Conservation (phyloP, 495 filamentous ascomycete genomes). For the Podospora anserina region DNA sequence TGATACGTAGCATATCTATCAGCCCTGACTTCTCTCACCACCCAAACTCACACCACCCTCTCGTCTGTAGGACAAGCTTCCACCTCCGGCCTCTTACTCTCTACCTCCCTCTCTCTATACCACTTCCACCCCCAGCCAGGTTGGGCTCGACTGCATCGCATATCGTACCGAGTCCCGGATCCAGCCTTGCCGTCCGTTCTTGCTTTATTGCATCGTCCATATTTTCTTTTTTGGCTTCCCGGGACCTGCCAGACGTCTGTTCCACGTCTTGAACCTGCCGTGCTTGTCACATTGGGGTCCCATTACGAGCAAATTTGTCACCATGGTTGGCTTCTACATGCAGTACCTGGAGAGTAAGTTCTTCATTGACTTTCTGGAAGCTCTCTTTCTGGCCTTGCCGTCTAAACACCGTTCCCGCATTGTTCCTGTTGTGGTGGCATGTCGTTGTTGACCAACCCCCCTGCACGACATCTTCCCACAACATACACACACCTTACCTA, state of each 20-base stretch:
- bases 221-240: conserved; percentile 26
- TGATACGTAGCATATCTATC: conserved; percentile 48
- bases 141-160: conserved; percentile 59
- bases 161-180: conserved; percentile 38
- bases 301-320: conserved; percentile 32
- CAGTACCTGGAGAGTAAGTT: conserved; percentile 62
- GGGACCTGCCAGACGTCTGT: conserved; percentile 14
- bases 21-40: conserved; percentile 39
- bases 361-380: conserved; percentile 23
- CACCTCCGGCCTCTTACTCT: conserved; percentile 31
- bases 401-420: conserved; percentile 21
- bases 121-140: conserved; percentile 39
- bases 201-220: conserved; percentile 21
- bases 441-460: conserved; percentile 22
- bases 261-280: conserved; percentile 3
- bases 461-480: conserved; percentile 30
- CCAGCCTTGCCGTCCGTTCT: conserved; percentile 29
- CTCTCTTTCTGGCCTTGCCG: neutral
- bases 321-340: conserved; percentile 60
- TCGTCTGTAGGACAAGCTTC: conserved; percentile 42
- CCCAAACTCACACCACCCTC: conserved; percentile 36
- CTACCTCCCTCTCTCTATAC: conserved; percentile 19
- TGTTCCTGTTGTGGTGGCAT: conserved; percentile 26
- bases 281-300: conserved; percentile 17
- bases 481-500: conserved; percentile 9